Conservation (phyloP, 345 rosid genomes). For the Adansonia digitata region DNA sequence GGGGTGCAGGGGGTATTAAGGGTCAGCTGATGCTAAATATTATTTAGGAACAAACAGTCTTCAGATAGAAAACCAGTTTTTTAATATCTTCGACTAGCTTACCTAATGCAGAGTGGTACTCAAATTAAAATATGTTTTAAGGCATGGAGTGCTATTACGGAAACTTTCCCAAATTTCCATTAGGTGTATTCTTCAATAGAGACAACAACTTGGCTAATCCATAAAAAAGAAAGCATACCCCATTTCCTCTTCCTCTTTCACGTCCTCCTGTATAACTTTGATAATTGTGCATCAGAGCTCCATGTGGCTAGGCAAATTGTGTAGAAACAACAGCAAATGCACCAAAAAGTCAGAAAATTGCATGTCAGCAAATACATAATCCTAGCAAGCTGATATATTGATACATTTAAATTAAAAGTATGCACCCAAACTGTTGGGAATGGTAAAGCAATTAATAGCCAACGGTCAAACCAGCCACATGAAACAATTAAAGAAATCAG, state of each 20-base stretch:
- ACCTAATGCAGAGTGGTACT: not conserved
- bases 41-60: not conserved
- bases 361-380: not conserved
- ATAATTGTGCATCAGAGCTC: conserved; percentile 16
- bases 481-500: not conserved
- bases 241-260: conserved; percentile 24
- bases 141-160: not conserved
- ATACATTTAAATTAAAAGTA: not conserved
- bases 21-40: not conserved
- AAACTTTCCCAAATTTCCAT: not conserved
- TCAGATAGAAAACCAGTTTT: not conserved
- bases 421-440: not conserved
- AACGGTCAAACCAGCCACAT: not conserved
- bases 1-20: not conserved
- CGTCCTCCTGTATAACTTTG: conserved; percentile 25
- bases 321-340: not conserved
- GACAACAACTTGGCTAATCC: not conserved
- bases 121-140: not conserved
- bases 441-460: not conserved
- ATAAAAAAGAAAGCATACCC: conserved; percentile 8
- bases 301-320: conserved; percentile 11
- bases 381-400: not conserved
- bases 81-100: not conserved
- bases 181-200: not conserved
- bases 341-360: not conserved